Percentiles rank a stretch among this genome's conserved stretches.
Evolutionary conservation across 352 stramenopile genomes (phyloP).

Genomic region (Pythium volutum): DNA sequence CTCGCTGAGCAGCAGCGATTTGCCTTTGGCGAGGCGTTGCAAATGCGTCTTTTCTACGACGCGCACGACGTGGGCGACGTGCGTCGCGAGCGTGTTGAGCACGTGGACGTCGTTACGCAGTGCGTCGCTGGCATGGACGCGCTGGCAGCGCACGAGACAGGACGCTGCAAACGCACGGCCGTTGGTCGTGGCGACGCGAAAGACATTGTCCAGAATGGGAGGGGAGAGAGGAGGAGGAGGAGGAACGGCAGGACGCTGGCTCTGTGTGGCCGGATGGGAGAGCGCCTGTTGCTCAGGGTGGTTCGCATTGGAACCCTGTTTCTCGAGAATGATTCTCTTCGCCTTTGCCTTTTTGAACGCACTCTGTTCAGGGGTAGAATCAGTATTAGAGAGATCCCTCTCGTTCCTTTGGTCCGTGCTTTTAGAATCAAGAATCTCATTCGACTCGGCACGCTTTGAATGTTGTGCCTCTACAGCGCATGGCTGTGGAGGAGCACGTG

Average conservation of each 20-base stretch:
- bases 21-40: neutral
- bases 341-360: neutral
- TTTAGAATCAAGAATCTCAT: neutral
- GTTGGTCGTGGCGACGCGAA: neutral
- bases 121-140: neutral
- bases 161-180: neutral
- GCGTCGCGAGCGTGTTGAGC: neutral
- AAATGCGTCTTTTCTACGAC: neutral
- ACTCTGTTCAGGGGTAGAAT: neutral
- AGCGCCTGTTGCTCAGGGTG: too few relatives aligned
- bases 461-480: neutral
- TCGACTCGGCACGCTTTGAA: neutral
- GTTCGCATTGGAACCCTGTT: neutral
- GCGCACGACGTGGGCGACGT: neutral
- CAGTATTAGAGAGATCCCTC: neutral
- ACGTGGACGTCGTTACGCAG: neutral
- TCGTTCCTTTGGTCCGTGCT: neutral
- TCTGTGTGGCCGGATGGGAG: too few relatives aligned
- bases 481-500: neutral
- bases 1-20: neutral
- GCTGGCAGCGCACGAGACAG: neutral
- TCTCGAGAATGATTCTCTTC: neutral
- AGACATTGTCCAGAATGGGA: neutral
- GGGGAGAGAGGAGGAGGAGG: too few relatives aligned
- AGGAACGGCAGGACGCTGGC: neutral